Evolutionary conservation across 371 early-diverging fungal species (phyloP).

Genomic region (Mucor lusitanicus): DNA sequence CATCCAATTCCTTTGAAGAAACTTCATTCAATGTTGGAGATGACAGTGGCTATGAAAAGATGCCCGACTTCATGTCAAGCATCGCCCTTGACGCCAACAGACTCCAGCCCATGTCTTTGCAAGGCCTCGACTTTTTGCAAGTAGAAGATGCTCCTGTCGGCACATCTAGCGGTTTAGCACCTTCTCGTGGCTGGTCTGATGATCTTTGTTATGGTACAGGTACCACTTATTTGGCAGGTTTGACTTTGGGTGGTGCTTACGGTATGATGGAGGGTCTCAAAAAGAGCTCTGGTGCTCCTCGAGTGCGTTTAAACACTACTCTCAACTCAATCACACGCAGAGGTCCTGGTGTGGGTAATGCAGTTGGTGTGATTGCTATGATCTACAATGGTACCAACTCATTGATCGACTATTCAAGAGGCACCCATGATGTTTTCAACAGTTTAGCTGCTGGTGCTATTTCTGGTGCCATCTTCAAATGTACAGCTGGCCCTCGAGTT

Average conservation of each 20-base stretch:
- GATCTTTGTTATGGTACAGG: slow-evolving; percentile 91
- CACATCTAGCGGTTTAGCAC: slow-evolving; percentile 51
- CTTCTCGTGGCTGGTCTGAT: slow-evolving; percentile 81
- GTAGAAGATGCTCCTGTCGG: slow-evolving; percentile 44
- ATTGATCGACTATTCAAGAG: slow-evolving; percentile 65
- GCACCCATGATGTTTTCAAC: slow-evolving; percentile 67
- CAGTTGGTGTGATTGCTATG: slow-evolving; percentile 82
- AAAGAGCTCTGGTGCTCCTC: slow-evolving; percentile 59
- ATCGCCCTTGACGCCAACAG: slow-evolving; percentile 52
- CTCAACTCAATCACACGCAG: slow-evolving; percentile 85
- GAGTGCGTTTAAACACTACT: slow-evolving; percentile 81
- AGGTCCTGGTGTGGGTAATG: slow-evolving; percentile 87
- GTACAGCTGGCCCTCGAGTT: slow-evolving; percentile 61
- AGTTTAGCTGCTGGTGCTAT: slow-evolving; percentile 76
- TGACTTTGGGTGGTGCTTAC: slow-evolving; percentile 80
- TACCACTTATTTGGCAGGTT: slow-evolving; percentile 75
- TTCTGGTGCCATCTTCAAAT: slow-evolving; percentile 80
- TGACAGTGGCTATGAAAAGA: slow-evolving; percentile 48
- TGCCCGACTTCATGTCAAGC: slow-evolving; percentile 58
- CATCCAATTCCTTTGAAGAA: slow-evolving; percentile 1
- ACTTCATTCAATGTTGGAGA: slow-evolving; percentile 12
- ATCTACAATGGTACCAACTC: slow-evolving; percentile 78
- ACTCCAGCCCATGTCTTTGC: slow-evolving; percentile 62
- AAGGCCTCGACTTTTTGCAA: slow-evolving; percentile 65
- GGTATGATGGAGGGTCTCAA: slow-evolving; percentile 80